Conservation (phyloP, 2,329 filamentous ascomycete genomes). For the Immersiporthe knoxdaviesiana region DNA sequence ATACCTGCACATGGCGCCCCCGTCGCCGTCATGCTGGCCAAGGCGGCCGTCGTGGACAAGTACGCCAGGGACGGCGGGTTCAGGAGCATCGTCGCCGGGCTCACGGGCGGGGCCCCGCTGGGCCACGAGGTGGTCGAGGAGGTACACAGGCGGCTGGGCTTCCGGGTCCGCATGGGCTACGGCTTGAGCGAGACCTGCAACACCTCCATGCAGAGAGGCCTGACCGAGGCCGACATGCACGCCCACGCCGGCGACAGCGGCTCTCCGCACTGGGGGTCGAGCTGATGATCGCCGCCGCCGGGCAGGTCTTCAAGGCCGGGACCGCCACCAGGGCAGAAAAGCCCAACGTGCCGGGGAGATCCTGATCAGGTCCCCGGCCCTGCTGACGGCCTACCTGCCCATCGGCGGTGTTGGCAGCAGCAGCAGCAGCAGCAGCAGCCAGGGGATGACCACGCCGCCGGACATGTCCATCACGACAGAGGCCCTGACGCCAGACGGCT, state of each 20-base stretch:
- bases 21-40: constrained; percentile 69
- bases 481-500: constrained; percentile 57
- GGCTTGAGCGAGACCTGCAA: constrained; percentile 77
- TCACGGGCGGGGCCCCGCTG: constrained; percentile 68
- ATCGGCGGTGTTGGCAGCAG: constrained; percentile 46
- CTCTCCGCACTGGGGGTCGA: constrained; percentile 67
- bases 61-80: constrained; percentile 53
- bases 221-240: constrained; percentile 49
- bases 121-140: constrained; percentile 58
- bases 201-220: constrained; percentile 62
- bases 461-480: constrained; percentile 45
- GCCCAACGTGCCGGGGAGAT: constrained; percentile 65
- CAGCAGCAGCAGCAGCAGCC: constrained; percentile 13
- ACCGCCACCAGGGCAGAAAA: constrained; percentile 42
- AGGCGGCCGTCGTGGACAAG: constrained; percentile 68
- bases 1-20: constrained; percentile 70
- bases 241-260: constrained; percentile 63
- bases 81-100: constrained; percentile 55
- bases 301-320: constrained; percentile 37
- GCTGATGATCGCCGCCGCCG: constrained; percentile 63
- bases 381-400: constrained; percentile 72
- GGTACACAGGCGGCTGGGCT: constrained; percentile 63
- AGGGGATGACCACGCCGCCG: constrained; percentile 25
- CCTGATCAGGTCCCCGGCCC: constrained; percentile 63
- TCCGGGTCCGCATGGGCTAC: constrained; percentile 63